phyloP scores from a whole-genome alignment of 441 rosid species.

The Aleurites moluccanus region DNA sequence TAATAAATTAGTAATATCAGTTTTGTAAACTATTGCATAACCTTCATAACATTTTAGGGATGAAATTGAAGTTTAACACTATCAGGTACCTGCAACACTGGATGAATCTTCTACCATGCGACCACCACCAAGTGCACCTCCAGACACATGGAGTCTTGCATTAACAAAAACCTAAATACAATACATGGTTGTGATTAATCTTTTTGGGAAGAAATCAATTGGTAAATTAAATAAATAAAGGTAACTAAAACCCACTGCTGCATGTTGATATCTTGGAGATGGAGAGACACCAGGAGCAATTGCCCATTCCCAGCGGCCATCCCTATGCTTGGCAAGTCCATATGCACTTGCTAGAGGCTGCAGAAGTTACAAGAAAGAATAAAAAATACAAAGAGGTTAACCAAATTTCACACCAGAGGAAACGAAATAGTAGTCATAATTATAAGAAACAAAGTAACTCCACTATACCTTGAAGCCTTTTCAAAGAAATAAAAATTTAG shows the following conservation, averaged over 20 bases:
- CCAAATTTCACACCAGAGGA: conserved; percentile 4
- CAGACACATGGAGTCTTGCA: conserved; percentile 97
- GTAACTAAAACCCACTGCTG: conserved; percentile 69
- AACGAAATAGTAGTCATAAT: background rate
- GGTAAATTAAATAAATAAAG: conserved; percentile 5
- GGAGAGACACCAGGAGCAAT: conserved; percentile 99
- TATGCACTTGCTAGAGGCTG: conserved; percentile 97
- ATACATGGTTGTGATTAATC: conserved; percentile 19
- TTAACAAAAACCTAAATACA: conserved; percentile 83
- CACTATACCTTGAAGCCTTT: background rate
- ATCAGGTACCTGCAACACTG: conserved; percentile 84
- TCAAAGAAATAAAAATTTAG: background rate
- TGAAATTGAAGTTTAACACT: conserved; percentile 14
- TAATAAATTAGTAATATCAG: too few relatives aligned
- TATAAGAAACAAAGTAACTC: conserved; percentile 5
- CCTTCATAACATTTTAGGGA: background rate
- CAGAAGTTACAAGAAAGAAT: conserved; percentile 26
- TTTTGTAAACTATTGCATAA: too few relatives aligned
- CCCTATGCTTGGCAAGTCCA: conserved; percentile 99
- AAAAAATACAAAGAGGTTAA: background rate
- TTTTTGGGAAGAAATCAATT: conserved; percentile 21
- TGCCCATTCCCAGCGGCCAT: conserved; percentile 99
- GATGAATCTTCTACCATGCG: conserved; percentile 99
- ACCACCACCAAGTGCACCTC: conserved; percentile 99
- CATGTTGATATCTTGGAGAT: conserved; percentile 99